Percentiles rank a stretch among this genome's conserved stretches.
Conservation (phyloP, 1,284 basidiomycete species). For the Apiotrichum siamense region DNA sequence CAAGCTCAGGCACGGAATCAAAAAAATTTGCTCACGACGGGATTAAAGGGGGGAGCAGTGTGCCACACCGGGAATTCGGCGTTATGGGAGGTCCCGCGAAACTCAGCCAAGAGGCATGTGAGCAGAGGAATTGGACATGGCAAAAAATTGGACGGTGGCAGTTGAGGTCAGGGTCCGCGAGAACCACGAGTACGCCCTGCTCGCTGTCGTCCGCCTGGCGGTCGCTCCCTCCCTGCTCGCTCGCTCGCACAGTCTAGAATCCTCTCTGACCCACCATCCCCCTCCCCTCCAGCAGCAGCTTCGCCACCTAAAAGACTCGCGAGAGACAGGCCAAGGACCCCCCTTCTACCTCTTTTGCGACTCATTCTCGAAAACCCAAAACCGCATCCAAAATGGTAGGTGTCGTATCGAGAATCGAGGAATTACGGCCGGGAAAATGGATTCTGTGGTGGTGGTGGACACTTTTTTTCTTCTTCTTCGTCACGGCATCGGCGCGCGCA, state of each 20-base stretch:
- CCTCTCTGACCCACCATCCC: neutral
- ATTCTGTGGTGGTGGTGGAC: too few species aligned
- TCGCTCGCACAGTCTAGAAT: neutral
- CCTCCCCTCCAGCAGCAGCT: neutral
- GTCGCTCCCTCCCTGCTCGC: neutral
- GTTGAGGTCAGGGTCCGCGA: too few species aligned
- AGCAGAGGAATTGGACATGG: too few species aligned
- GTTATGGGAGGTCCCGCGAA: neutral
- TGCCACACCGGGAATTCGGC: neutral
- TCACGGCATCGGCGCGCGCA: too few species aligned
- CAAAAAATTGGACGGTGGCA: too few species aligned
- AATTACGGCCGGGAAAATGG: too few species aligned
- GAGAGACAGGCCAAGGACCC: neutral
- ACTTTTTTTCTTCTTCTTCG: too few species aligned
- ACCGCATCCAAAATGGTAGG: conserved; percentile 22
- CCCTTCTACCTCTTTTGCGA: neutral
- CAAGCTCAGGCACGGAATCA: neutral
- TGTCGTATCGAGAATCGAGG: neutral
- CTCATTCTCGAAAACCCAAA: conserved; percentile 2
- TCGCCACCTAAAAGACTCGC: conserved; percentile 8
- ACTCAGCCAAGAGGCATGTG: too few species aligned
- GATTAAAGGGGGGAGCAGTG: neutral
- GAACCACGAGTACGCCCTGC: neutral
- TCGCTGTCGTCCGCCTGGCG: neutral
- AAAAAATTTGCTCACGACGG: neutral